phyloP scores from a whole-genome alignment of 495 filamentous ascomycete genomes.

The Immersiella caudata region DNA sequence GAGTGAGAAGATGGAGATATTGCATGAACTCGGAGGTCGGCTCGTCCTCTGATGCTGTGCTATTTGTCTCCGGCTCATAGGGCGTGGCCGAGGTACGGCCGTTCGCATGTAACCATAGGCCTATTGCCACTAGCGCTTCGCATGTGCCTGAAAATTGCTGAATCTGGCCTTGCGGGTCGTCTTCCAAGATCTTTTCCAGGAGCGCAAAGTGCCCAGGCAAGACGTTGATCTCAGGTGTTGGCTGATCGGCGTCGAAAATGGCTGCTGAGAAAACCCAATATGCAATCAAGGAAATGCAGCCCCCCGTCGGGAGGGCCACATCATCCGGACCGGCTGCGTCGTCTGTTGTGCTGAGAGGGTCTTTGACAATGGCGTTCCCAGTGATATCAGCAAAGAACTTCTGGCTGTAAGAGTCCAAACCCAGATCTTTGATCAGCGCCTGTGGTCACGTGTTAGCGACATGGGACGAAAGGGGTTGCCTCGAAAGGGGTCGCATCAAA shows the following conservation, averaged over 20 bases:
- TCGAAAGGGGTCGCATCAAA: background rate
- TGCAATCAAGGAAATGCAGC: constrained; percentile 65
- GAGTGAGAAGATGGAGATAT: constrained; percentile 63
- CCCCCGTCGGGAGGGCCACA: constrained; percentile 74
- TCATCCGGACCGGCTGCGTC: constrained; percentile 56
- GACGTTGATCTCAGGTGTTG: constrained; percentile 52
- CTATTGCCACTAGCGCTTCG: constrained; percentile 54
- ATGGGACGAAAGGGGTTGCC: background rate
- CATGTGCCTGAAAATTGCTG: constrained; percentile 41
- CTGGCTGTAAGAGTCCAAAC: constrained; percentile 40
- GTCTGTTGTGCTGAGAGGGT: constrained; percentile 45
- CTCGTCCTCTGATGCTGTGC: constrained; percentile 24
- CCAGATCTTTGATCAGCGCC: constrained; percentile 75
- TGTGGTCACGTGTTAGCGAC: constrained; percentile 31
- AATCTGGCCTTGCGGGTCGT: constrained; percentile 44
- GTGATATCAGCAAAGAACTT: constrained; percentile 37
- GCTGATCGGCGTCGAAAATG: constrained; percentile 53
- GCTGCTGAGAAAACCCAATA: constrained; percentile 57
- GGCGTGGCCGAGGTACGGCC: constrained; percentile 32
- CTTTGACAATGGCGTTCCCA: constrained; percentile 34
- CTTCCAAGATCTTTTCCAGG: constrained; percentile 61
- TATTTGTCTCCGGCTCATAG: constrained; percentile 16
- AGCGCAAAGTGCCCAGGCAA: constrained; percentile 68
- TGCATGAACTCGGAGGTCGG: constrained; percentile 49
- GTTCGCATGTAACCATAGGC: constrained; percentile 52